Evolutionary conservation across 1,139 yeast species (phyloP), one percentile per base, ranked within the genome.

Genomic region (Citeromyces siamensis): DNA sequence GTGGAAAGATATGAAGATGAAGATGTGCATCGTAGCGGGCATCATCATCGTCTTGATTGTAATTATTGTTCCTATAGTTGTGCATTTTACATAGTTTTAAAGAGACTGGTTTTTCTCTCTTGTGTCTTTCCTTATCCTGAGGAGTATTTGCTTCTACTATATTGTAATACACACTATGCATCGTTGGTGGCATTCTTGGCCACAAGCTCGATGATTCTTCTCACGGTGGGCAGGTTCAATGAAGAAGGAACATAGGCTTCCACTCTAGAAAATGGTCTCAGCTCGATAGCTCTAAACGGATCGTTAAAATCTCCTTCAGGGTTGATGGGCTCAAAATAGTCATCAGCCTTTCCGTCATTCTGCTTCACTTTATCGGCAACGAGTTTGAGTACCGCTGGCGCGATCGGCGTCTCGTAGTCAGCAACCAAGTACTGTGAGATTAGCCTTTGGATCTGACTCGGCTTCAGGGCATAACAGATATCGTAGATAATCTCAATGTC

Each of bases 1-100:
- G 98, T 83, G 94, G 85, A 90, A 93, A 61, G 96, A 90, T 58
- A 72, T 93, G 74, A 90, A 90, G 66, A 83, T 90, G 94, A 79
- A 95, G 59, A 66, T 88, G 68, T 90, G 98, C 59, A 68, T 90
- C 43, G 81, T 85, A 42, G 69, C 83, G 33, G 94, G 83, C 33
- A 68, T 81, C 27, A 71, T 93, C 44, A 79, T 90, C 51, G 66
- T 88, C 38, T 67, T 93, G 51, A 71, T 88, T 44, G 94, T 90
- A 37, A 86, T 90, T 49, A 81, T 88, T 50, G 96, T 90, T 36
- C 97, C 97, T 29, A 78, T 90, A 47, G 97, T 84, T 33, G 88
- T 90, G 43, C 95, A 85, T 56, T 86, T 85, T 56, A 71, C 75
- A 10, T 32, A 32, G 22, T 32, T n/a, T n/a, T 16, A 18, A 14